phyloP scores from a whole-genome alignment of 1,139 yeast species.

The Pichia sorboxylosa region DNA sequence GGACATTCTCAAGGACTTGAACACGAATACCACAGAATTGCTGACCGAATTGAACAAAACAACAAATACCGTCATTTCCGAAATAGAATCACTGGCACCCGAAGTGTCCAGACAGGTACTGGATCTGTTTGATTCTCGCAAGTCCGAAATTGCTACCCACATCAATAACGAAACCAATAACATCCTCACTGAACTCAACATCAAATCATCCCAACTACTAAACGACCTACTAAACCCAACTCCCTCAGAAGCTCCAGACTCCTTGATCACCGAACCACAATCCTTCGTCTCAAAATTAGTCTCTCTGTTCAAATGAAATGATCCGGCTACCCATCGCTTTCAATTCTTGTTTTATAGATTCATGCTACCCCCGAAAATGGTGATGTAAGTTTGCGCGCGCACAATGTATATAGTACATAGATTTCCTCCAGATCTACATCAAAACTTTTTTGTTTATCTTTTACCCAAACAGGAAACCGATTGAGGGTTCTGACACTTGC shows the following conservation, averaged over 20 bases:
- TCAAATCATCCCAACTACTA: slow-evolving; percentile 5
- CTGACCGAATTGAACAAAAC: slow-evolving; percentile 13
- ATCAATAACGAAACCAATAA: slow-evolving; percentile 25
- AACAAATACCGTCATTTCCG: slow-evolving; percentile 13
- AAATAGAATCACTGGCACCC: slow-evolving; percentile 11
- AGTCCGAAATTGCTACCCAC: slow-evolving; percentile 5
- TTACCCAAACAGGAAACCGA: too few relatives aligned
- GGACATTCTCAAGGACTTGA: slow-evolving; percentile 1
- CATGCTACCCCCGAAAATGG: too few relatives aligned
- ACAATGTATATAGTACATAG: too few relatives aligned
- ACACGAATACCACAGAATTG: not conserved
- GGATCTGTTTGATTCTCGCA: not conserved
- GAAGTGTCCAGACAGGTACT: slow-evolving; percentile 10
- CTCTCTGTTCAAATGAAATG: not conserved
- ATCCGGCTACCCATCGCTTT: too few relatives aligned
- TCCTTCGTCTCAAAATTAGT: not conserved
- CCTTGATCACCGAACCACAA: not conserved
- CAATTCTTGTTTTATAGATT: too few relatives aligned
- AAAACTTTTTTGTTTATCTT: too few relatives aligned
- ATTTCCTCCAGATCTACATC: too few relatives aligned
- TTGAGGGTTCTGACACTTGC: too few relatives aligned
- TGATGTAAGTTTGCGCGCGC: too few relatives aligned
- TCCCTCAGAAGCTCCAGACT: not conserved
- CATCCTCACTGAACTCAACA: slow-evolving; percentile 30
- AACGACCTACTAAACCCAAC: not conserved